These are phyloP conservation scores for Candida hungchunana DNA, from an alignment of 805 yeast genomes.

Conservation along the genomic window DNA sequence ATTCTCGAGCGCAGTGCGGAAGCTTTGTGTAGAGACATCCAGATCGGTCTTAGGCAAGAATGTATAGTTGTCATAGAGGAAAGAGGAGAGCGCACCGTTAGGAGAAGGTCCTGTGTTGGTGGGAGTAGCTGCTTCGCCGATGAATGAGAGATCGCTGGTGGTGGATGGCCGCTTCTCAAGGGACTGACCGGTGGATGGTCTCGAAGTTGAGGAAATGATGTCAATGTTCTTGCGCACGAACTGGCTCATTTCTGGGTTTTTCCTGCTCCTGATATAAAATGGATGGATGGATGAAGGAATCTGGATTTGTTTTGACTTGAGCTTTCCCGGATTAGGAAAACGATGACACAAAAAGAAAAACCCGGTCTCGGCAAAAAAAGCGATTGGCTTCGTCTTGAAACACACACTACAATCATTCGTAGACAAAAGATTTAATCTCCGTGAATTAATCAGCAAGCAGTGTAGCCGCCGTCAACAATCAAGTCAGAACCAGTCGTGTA, in stretches of 20 bases:
- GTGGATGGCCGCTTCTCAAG: too few relatives aligned
- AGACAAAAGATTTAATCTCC: too few relatives aligned
- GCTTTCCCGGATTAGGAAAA: too few relatives aligned
- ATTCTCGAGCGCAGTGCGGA: constrained; percentile 10
- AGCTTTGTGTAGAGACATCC: constrained; percentile 4
- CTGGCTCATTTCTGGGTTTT: constrained; percentile 15
- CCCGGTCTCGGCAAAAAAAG: too few relatives aligned
- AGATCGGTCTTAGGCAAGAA: constrained; percentile 3
- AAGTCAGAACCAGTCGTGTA: constrained; percentile 78
- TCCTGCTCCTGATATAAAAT: background rate
- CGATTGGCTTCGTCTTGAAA: too few relatives aligned
- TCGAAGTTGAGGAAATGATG: constrained; percentile 17
- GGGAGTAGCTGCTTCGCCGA: background rate
- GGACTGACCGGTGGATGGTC: constrained; percentile 4
- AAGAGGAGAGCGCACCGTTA: constrained; percentile 2
- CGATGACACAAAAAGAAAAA: too few relatives aligned
- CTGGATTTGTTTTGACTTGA: too few relatives aligned
- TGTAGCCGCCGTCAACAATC: constrained; percentile 77
- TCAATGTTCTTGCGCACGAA: constrained; percentile 20
- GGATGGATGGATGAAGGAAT: background rate
- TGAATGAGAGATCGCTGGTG: background rate
- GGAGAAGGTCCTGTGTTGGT: too few relatives aligned
- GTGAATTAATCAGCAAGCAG: too few relatives aligned
- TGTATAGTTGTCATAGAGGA: constrained; percentile 6
- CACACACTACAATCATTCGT: too few relatives aligned